Evolutionary conservation across 2,329 filamentous ascomycete genomes (phyloP), one percentile per base, ranked within the genome.

Genomic region (Ophiostoma perfectum): DNA sequence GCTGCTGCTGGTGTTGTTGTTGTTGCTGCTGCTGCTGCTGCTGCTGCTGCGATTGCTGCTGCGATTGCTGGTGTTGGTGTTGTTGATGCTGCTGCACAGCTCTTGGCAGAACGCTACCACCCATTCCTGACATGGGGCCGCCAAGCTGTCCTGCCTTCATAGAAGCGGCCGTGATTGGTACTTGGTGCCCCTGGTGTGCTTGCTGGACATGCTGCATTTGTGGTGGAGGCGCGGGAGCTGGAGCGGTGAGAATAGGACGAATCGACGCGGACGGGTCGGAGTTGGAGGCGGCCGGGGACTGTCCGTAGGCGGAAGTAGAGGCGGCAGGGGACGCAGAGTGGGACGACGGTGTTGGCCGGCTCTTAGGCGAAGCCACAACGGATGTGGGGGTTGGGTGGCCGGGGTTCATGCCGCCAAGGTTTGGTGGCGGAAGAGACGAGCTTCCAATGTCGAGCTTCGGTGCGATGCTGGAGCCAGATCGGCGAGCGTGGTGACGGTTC

Each of bases 321-420:
- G 83, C 82, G 38, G 81, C 82, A 18, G 85, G 85, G 3, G 85
- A 87, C 67, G 82, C 81, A 8, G 83, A 81, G 75, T 96, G 92
- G 1, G 93, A 96, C 8, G 91, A 88, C 4, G 92, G 90, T 2
- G 92, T 96, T 14, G 91, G 91, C 72, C 93, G 90, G 70, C 86
- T 89, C 78, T 92, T 90, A 16, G 92, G 85, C 6, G 85, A 87
- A 2, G 81, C 75, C 42, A 80, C 87, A 68, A 90, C 89, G 62
- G 86, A 84, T 78, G 80, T 72, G 9, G 74, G 72, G 0, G 72
- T 73, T 6, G 72, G 72, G 45, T 73, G 72, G 64, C 72, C 68
- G 0, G 70, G 72, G 55, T 71, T 73, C 16, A 73, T 62, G 27
- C 68, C 63, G 45, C 81, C 74, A 36, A 71, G 80, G 58, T 66